Evolutionary conservation across 495 filamentous ascomycete species (phyloP).

Genomic region (Penicillium antarcticum): DNA sequence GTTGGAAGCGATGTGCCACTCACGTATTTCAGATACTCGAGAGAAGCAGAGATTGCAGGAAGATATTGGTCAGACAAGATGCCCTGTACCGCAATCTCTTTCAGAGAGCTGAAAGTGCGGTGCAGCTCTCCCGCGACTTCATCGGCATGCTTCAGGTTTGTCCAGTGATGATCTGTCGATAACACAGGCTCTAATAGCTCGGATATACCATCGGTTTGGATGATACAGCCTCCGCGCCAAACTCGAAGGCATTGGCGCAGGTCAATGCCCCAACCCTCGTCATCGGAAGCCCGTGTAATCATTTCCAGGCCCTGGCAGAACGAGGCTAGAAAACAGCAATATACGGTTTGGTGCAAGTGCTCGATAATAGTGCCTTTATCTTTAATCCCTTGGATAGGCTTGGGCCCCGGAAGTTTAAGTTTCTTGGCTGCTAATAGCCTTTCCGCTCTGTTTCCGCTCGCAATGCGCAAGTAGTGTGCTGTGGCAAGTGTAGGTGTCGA

Average conservation of each 20-base stretch:
- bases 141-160: conserved; percentile 44
- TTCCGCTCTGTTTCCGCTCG: conserved; percentile 58
- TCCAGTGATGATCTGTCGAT: conserved; percentile 16
- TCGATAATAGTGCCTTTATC: conserved; percentile 54
- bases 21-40: conserved; percentile 69
- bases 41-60: conserved; percentile 57
- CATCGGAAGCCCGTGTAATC: conserved; percentile 56
- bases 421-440: conserved; percentile 44
- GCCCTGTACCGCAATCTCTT: conserved; percentile 53
- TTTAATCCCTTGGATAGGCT: conserved; percentile 33
- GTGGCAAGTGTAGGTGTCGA: conserved; percentile 60
- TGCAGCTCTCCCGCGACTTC: conserved; percentile 53
- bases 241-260: conserved; percentile 58
- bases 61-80: conserved; percentile 60
- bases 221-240: conserved; percentile 73
- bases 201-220: conserved; percentile 63
- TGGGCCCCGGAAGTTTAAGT: conserved; percentile 37
- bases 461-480: conserved; percentile 63
- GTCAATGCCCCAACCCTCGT: conserved; percentile 62
- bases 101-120: conserved; percentile 47
- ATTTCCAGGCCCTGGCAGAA: conserved; percentile 67
- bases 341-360: conserved; percentile 58
- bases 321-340: conserved; percentile 56
- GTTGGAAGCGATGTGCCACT: conserved; percentile 57
- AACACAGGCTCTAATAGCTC: conserved; percentile 52